phyloP scores from a whole-genome alignment of 2,329 filamentous ascomycete species.

The Daldinia sp. region DNA sequence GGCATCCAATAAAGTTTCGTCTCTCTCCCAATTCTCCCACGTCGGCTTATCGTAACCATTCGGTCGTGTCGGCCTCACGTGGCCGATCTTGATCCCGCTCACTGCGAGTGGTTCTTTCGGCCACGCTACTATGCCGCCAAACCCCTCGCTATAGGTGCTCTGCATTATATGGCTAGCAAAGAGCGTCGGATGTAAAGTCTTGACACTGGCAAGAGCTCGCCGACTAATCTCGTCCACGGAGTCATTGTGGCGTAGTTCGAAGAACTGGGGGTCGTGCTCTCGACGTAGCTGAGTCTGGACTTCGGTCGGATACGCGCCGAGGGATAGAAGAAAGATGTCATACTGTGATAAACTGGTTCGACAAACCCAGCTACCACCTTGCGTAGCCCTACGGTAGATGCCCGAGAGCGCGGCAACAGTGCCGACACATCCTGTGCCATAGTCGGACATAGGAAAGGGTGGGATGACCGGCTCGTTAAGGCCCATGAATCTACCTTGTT shows the following conservation, averaged over 20 bases:
- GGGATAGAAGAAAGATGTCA: conserved; percentile 48
- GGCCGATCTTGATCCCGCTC: conserved; percentile 55
- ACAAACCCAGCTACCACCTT: conserved; percentile 48
- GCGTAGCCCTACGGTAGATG: conserved; percentile 46
- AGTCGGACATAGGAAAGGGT: conserved; percentile 68
- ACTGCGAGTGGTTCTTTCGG: conserved; percentile 56
- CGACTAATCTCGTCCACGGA: conserved; percentile 67
- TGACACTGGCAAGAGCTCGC: conserved; percentile 61
- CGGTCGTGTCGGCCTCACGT: conserved; percentile 53
- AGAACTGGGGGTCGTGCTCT: conserved; percentile 60
- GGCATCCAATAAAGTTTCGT: conserved; percentile 43
- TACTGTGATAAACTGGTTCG: conserved; percentile 49
- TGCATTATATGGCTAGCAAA: conserved; percentile 45
- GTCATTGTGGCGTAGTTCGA: conserved; percentile 62
- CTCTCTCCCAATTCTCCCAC: conserved; percentile 62
- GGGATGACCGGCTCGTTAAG: conserved; percentile 69
- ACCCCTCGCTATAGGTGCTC: conserved; percentile 45
- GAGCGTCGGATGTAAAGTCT: conserved; percentile 48
- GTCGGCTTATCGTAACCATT: conserved; percentile 66
- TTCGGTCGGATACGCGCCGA: conserved; percentile 57
- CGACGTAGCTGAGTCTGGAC: conserved; percentile 58
- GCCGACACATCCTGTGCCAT: conserved; percentile 49
- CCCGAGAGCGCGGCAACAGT: conserved; percentile 47
- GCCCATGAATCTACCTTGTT: conserved; percentile 51
- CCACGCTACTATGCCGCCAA: conserved; percentile 52